Evolutionary conservation across 495 filamentous ascomycete species (phyloP), one percentile per base, ranked within the genome.

Genomic region (Paragyromitra xinjiangensis): DNA sequence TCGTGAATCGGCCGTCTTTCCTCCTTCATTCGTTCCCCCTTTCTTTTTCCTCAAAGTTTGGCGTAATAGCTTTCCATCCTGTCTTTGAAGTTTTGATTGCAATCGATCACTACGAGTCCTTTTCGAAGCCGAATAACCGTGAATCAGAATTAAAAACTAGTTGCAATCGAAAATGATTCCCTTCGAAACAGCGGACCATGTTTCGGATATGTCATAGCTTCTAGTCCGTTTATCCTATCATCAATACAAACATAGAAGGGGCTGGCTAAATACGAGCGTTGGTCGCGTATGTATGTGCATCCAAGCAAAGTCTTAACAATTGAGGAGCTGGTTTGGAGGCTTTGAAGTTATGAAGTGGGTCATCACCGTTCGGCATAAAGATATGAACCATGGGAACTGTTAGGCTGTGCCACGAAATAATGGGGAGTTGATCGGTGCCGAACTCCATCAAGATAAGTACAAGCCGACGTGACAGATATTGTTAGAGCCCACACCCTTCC

Each of bases 121-220:
- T 48, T 50, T n/a, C 29, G 51, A 64, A 12, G 62, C 59, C 56
- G 51, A 59, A 53, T 51, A 51, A 58, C 26, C 40, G 63, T 55
- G 40, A 63, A 29, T 70, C 40, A 12, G 12, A 24, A 39, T 40
- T 16, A 61, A 44, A 69, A 61, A 39, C 44, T 40, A 34, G 44
- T 12, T 53, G 8, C 61, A 34, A 64, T 51, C n/a, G n/a, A 67
- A 65, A 24, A 45, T 64, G 22, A 19, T 48, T 62, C 39, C 19
- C n/a, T 48, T 51, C 71, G 42, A 73, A 67, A 61, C 62, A 19
- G 40, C 3, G 11, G 44, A 58, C 63, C 40, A 67, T 34, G 70
- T 73, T 73, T 73, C 71, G 71, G 63, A 58, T 73, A 58, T 66
- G 62, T 39, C 24, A 40, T 73, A 66, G 51, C 37, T 12, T 64